phyloP scores from a whole-genome alignment of 2,329 filamentous ascomycete genomes.

The Teratosphaeria viscida region DNA sequence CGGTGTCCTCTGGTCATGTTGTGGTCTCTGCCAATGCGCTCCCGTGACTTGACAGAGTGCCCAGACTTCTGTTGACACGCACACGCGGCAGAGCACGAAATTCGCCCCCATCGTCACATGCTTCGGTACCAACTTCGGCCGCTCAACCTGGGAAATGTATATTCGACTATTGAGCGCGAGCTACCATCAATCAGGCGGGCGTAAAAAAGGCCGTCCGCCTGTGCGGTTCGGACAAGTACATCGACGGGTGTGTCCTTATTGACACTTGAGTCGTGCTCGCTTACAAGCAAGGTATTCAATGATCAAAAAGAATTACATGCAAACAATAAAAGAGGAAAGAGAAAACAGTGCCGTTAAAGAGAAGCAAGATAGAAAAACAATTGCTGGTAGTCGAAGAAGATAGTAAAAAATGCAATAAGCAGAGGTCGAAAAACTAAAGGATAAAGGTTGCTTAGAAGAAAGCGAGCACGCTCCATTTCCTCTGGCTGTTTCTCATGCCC shows the following conservation, averaged over 20 bases:
- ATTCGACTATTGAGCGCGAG: neutral
- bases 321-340: neutral
- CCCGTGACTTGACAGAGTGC: neutral
- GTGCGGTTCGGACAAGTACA: neutral
- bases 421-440: too few relatives aligned
- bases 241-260: neutral
- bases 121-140: neutral
- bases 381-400: too few relatives aligned
- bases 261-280: neutral
- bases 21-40: too few relatives aligned
- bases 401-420: too few relatives aligned
- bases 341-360: neutral
- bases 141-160: neutral
- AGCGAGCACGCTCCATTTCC: too few relatives aligned
- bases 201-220: neutral
- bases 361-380: too few relatives aligned
- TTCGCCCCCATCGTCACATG: neutral
- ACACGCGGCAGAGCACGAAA: neutral
- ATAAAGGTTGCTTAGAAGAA: too few relatives aligned
- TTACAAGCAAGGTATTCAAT: neutral
- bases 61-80: neutral
- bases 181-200: neutral
- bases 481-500: too few relatives aligned
- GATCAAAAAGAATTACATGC: neutral
- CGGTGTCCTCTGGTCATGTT: too few relatives aligned